Conservation (phyloP, 208 protist species). For the Wallacemonas collosoma region DNA sequence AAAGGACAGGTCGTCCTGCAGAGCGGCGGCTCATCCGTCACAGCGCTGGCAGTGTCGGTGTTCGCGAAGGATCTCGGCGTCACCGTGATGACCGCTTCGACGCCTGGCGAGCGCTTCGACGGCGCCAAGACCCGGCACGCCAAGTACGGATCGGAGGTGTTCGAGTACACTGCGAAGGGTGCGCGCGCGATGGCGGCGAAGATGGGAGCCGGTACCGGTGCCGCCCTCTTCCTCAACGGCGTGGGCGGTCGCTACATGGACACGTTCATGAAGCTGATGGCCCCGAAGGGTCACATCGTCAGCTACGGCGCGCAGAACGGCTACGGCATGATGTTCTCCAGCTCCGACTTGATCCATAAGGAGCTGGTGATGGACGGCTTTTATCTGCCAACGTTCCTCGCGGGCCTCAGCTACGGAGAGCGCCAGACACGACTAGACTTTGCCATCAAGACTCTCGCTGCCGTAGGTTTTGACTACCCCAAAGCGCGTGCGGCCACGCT, state of each 20-base stretch:
- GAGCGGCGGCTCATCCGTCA: conserved; percentile 78
- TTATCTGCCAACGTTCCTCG: conserved; percentile 59
- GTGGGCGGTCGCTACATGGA: conserved; percentile 76
- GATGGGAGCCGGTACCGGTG: conserved; percentile 33
- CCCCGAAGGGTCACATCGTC: conserved; percentile 55
- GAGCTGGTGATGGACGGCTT: conserved; percentile 77
- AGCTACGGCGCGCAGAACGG: conserved; percentile 80
- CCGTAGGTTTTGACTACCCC: conserved; percentile 51
- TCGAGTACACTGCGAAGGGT: conserved; percentile 70
- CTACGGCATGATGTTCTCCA: conserved; percentile 66
- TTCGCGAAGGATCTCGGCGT: conserved; percentile 48
- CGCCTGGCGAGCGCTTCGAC: conserved; percentile 63
- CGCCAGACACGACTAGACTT: conserved; percentile 71
- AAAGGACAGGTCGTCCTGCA: conserved; percentile 68
- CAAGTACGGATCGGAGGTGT: conserved; percentile 50
- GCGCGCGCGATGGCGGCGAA: conserved; percentile 43
- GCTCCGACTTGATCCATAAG: conserved; percentile 69
- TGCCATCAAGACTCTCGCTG: conserved; percentile 49
- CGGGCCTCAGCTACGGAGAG: conserved; percentile 39
- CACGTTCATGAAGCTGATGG: conserved; percentile 62
- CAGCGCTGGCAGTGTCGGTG: conserved; percentile 66
- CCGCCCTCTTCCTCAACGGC: conserved; percentile 65
- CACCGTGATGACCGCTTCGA: conserved; percentile 59
- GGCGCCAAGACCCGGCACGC: conserved; percentile 59
- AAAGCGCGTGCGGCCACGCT: conserved; percentile 43